These are phyloP conservation scores for Immersiporthe knoxdaviesiana DNA, from an alignment of 2,329 filamentous ascomycete species.

Conservation along the genomic window DNA sequence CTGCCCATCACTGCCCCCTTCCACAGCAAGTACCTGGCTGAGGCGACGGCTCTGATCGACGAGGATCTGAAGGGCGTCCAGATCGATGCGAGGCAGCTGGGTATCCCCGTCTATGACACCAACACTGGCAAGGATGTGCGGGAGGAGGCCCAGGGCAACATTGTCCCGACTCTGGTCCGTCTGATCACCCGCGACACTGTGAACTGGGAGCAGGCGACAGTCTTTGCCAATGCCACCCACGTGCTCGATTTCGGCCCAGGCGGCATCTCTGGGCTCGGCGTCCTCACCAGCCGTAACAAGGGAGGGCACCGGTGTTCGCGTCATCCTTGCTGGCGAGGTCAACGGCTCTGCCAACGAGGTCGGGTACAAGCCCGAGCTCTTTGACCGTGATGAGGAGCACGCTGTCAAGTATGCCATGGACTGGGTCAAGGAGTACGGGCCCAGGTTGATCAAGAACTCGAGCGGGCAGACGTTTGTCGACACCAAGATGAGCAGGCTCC, in stretches of 20 bases:
- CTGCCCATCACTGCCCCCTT: constrained; percentile 97
- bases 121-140: constrained; percentile 86
- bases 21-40: constrained; percentile 90
- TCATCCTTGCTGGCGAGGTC: constrained; percentile 92
- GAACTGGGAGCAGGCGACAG: constrained; percentile 93
- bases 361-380: constrained; percentile 96
- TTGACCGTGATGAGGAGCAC: constrained; percentile 93
- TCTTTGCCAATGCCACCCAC: constrained; percentile 89
- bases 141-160: constrained; percentile 69
- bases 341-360: constrained; percentile 88
- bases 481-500: constrained; percentile 89
- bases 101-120: constrained; percentile 87
- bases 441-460: constrained; percentile 87
- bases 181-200: constrained; percentile 95
- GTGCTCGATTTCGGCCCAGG: constrained; percentile 96
- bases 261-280: constrained; percentile 93
- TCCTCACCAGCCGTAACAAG: constrained; percentile 97
- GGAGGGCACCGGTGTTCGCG: constrained; percentile 95
- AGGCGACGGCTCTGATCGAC: constrained; percentile 80
- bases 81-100: constrained; percentile 74
- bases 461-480: constrained; percentile 89
- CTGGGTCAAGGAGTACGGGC: constrained; percentile 97
- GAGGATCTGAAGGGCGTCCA: constrained; percentile 83
- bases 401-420: constrained; percentile 94
- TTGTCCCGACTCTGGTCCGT: constrained; percentile 83